phyloP scores from a whole-genome alignment of 2,329 filamentous ascomycete genomes.

The Clathrospora elynae region DNA sequence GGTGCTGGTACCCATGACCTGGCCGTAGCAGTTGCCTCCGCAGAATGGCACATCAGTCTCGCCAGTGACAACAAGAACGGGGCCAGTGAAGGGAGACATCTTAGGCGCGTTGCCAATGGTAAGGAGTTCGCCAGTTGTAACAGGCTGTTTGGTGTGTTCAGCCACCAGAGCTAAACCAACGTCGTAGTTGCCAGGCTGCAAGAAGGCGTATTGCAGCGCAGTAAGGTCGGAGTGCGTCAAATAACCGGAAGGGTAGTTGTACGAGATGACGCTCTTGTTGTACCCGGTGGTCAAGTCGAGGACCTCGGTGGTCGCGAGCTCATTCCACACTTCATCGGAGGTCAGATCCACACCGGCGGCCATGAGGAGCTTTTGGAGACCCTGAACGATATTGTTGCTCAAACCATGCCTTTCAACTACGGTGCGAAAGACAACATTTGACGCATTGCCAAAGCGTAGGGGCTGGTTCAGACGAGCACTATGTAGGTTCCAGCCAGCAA shows the following conservation, averaged over 20 bases:
- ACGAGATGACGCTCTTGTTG: slow-evolving; percentile 30
- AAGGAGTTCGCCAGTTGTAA: slow-evolving; percentile 63
- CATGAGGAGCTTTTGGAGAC: slow-evolving; percentile 26
- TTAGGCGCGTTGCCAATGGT: slow-evolving; percentile 55
- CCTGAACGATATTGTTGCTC: slow-evolving; percentile 16
- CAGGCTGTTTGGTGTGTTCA: slow-evolving; percentile 59
- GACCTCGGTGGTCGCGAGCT: slow-evolving; percentile 38
- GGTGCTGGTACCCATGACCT: slow-evolving; percentile 48
- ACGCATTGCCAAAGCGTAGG: slow-evolving; percentile 47
- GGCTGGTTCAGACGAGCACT: slow-evolving; percentile 52
- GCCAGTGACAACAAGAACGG: slow-evolving; percentile 65
- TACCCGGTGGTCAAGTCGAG: slow-evolving; percentile 37
- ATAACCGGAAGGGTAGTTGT: slow-evolving; percentile 57
- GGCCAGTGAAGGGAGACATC: slow-evolving; percentile 55
- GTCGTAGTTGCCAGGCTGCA: slow-evolving; percentile 60
- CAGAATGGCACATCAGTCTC: slow-evolving; percentile 61
- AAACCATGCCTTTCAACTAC: slow-evolving; percentile 19
- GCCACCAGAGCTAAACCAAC: slow-evolving; percentile 56
- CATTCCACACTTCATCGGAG: slow-evolving; percentile 34
- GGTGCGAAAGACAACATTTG: slow-evolving; percentile 16
- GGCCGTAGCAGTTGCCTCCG: slow-evolving; percentile 61
- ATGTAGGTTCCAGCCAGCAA: slow-evolving; percentile 56
- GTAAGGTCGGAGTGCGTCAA: slow-evolving; percentile 55
- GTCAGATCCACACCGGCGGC: slow-evolving; percentile 20
- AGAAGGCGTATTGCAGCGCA: slow-evolving; percentile 58